A percentile compares a stretch with the other conserved stretches of the same genome.
phyloP scores from a whole-genome alignment of 2,329 filamentous ascomycete genomes.

The Pseudogymnoascus sp. region DNA sequence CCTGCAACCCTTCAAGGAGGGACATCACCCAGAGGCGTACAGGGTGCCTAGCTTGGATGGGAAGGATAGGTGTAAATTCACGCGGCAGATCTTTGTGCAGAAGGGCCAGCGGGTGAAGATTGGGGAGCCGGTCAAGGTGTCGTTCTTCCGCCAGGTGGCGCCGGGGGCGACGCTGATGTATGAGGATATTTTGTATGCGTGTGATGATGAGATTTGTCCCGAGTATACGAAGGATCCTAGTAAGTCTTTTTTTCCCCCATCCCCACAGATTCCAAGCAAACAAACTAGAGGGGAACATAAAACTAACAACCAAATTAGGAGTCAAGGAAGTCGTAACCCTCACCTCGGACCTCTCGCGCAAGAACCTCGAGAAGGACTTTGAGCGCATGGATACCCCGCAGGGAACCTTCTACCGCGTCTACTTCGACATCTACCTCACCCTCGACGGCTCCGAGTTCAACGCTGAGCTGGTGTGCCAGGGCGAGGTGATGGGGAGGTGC shows the following conservation, averaged over 20 bases:
- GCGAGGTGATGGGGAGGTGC: slow-evolving; percentile 97
- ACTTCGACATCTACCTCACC: slow-evolving; percentile 78
- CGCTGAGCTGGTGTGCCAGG: slow-evolving; percentile 96
- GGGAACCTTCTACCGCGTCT: slow-evolving; percentile 85
- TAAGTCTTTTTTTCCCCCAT: slow-evolving; percentile 49
- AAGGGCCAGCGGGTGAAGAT: slow-evolving; percentile 99
- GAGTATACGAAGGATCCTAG: slow-evolving; percentile 99
- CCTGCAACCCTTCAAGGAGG: slow-evolving; percentile 96
- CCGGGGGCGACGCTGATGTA: slow-evolving; percentile 98
- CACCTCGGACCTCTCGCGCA: slow-evolving; percentile 91
- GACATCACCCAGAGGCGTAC: slow-evolving; percentile 96
- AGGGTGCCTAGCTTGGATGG: slow-evolving; percentile 93
- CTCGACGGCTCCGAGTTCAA: slow-evolving; percentile 97
- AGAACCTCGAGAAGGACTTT: slow-evolving; percentile 98
- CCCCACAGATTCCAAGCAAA: background rate
- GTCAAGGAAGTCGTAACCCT: slow-evolving; percentile 99
- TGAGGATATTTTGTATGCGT: slow-evolving; percentile 95
- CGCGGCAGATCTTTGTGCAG: slow-evolving; percentile 94
- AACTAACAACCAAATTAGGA: slow-evolving; percentile 45
- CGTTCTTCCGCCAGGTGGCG: slow-evolving; percentile 95
- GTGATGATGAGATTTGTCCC: slow-evolving; percentile 94
- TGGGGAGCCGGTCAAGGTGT: slow-evolving; percentile 96
- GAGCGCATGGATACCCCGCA: slow-evolving; percentile 98
- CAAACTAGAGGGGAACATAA: too few relatives aligned
- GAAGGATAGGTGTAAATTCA: slow-evolving; percentile 98